Conservation (phyloP, 1,284 basidiomycete species). For the Termitomyces sp. region DNA sequence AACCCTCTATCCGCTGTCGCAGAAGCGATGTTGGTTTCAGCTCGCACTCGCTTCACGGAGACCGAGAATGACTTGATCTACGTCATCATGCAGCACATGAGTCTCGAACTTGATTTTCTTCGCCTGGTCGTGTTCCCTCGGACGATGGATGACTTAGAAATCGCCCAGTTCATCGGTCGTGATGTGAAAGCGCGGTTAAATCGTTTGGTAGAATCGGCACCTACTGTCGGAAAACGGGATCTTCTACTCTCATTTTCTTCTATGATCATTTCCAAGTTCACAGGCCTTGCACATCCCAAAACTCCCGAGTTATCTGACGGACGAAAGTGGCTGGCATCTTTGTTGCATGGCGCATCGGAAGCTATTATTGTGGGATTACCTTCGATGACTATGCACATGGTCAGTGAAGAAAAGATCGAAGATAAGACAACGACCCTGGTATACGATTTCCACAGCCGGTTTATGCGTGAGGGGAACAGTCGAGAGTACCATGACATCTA, state of each 20-base stretch:
- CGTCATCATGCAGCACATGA: slow-evolving; percentile 67
- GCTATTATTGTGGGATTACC: slow-evolving; percentile 74
- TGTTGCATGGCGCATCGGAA: slow-evolving; percentile 56
- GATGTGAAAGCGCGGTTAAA: slow-evolving; percentile 65
- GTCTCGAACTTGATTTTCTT: slow-evolving; percentile 56
- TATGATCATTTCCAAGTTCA: slow-evolving; percentile 70
- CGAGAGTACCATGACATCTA: slow-evolving; percentile 68
- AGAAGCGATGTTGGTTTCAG: slow-evolving; percentile 75
- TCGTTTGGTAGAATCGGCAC: slow-evolving; percentile 51
- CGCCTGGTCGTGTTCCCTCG: slow-evolving; percentile 72
- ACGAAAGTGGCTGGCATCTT: slow-evolving; percentile 48
- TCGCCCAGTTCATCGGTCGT: slow-evolving; percentile 65
- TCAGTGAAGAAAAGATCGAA: slow-evolving; percentile 52
- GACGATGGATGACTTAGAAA: slow-evolving; percentile 66
- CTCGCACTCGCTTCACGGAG: slow-evolving; percentile 63
- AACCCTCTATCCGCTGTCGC: slow-evolving; percentile 79
- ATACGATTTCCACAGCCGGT: slow-evolving; percentile 73
- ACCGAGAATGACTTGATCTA: slow-evolving; percentile 55
- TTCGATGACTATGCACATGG: slow-evolving; percentile 75
- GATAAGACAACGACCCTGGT: slow-evolving; percentile 39
- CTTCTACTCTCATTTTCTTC: slow-evolving; percentile 66
- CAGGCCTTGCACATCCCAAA: slow-evolving; percentile 48
- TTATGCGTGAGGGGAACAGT: slow-evolving; percentile 48
- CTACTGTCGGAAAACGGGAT: slow-evolving; percentile 50
- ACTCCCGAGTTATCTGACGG: slow-evolving; percentile 37